These are phyloP conservation scores for Vitis hybrid DNA, from an alignment of 177 flowering plant species.

Conservation along the genomic window DNA sequence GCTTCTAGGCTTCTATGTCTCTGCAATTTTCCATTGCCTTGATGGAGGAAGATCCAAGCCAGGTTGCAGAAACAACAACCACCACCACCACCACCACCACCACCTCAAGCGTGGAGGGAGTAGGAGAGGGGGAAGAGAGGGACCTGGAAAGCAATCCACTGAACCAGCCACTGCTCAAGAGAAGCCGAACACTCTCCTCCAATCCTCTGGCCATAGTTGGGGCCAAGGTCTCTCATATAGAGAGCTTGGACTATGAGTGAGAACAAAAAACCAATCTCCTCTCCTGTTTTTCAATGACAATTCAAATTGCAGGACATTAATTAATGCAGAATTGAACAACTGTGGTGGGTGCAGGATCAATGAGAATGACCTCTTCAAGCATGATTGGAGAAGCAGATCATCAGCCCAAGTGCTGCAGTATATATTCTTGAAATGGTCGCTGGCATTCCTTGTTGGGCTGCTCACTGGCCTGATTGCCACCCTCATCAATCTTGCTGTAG, in stretches of 20 bases:
- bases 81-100: conserved; percentile 2
- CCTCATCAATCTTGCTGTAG: conserved; percentile 87
- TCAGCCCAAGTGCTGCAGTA: conserved; percentile 76
- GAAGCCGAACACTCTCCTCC: conserved; percentile 66
- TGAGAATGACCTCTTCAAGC: conserved; percentile 95
- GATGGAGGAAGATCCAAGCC: conserved; percentile 38
- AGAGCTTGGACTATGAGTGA: conserved; percentile 95
- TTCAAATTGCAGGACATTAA: not conserved
- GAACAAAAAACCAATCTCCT: conserved; percentile 1
- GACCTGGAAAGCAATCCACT: conserved; percentile 74
- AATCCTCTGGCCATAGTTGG: conserved; percentile 79
- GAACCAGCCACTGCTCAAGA: conserved; percentile 64
- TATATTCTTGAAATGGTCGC: conserved; percentile 69
- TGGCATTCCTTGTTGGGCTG: conserved; percentile 80
- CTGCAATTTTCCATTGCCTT: not conserved
- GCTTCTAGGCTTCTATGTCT: conserved; percentile 7
- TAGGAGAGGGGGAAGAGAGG: conserved; percentile 36
- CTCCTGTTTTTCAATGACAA: not conserved
- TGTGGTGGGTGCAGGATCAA: conserved; percentile 62
- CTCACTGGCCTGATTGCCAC: conserved; percentile 77
- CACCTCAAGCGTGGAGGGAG: conserved; percentile 23
- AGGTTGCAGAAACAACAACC: conserved; percentile 22
- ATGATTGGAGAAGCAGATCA: conserved; percentile 94
- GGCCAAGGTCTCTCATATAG: conserved; percentile 80
- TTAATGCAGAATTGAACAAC: not conserved